Percentiles rank a stretch among this genome's conserved stretches.
phyloP scores from a whole-genome alignment of 371 early-diverging fungal species.

The Syncephalastrum sp. region DNA sequence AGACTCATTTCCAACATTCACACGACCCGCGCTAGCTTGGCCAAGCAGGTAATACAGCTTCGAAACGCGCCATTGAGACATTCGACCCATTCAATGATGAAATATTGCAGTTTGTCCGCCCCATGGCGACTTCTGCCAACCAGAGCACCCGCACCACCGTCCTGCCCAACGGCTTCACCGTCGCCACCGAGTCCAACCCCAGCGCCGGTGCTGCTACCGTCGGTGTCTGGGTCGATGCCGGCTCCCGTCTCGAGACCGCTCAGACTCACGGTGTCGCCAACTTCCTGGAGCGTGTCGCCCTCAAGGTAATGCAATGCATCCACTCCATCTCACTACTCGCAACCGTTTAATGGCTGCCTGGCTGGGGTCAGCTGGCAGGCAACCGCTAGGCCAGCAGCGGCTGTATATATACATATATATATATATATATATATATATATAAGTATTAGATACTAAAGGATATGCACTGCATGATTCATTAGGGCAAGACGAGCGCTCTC shows the following conservation, averaged over 20 bases:
- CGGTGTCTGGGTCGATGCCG: conserved; percentile 95
- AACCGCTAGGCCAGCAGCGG: no score
- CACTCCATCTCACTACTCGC: no score
- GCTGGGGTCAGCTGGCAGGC: no score
- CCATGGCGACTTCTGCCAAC: conserved; percentile 22
- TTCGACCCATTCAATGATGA: conserved; percentile 1
- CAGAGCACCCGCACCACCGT: conserved; percentile 72
- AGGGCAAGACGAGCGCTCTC: conserved; percentile 15
- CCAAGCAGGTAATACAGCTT: conserved; percentile 21
- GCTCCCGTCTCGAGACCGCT: conserved; percentile 83
- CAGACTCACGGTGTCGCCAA: conserved; percentile 60
- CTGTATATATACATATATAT: no score
- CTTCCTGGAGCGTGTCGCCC: conserved; percentile 12
- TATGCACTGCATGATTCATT: neutral
- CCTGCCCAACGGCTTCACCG: conserved; percentile 86
- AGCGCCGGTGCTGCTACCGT: conserved; percentile 89
- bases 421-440: no score
- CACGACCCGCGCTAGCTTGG: conserved; percentile 16
- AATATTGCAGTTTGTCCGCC: conserved; percentile 16
- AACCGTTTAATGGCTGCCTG: no score
- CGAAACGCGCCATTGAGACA: neutral
- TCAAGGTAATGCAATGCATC: conserved; percentile 33
- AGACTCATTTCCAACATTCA: conserved; percentile 26
- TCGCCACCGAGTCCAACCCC: conserved; percentile 90
- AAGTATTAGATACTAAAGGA: no score